Evolutionary conservation across 169 alveolate genomes (phyloP).

Genomic region (Plasmodium gonderi): DNA sequence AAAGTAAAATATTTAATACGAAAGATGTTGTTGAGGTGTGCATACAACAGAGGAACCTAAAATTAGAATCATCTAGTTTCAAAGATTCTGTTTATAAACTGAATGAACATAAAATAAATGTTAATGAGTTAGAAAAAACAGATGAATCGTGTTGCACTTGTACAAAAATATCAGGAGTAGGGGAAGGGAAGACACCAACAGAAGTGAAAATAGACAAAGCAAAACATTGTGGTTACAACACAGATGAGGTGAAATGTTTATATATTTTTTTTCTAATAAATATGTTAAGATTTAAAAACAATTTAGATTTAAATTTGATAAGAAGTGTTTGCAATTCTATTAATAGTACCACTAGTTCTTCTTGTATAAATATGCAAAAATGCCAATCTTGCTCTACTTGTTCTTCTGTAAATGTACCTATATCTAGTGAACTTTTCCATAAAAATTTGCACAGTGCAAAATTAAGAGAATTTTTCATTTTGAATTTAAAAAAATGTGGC

Average conservation of each 20-base stretch:
- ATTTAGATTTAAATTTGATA: constrained; percentile 37
- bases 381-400: too few relatives aligned
- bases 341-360: constrained; percentile 1
- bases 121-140: constrained; percentile 10
- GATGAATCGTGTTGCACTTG: not conserved
- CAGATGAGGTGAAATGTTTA: constrained; percentile 46
- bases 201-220: not conserved
- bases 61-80: constrained; percentile 54
- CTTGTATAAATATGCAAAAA: too few relatives aligned
- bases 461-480: constrained; percentile 37
- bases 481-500: constrained; percentile 41
- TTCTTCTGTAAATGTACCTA: not conserved
- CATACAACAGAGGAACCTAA: constrained; percentile 13
- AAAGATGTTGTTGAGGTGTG: constrained; percentile 68
- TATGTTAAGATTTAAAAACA: constrained; percentile 63
- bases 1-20: constrained; percentile 43
- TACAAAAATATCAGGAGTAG: not conserved
- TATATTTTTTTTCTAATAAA: constrained; percentile 65
- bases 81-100: constrained; percentile 45
- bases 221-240: not conserved
- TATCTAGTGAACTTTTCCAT: not conserved
- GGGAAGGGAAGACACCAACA: not conserved
- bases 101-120: constrained; percentile 21
- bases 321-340: constrained; percentile 31
- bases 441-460: constrained; percentile 12